Evolutionary conservation across 1,284 basidiomycete species (phyloP).

Genomic region (Cystobasidium pallidum): DNA sequence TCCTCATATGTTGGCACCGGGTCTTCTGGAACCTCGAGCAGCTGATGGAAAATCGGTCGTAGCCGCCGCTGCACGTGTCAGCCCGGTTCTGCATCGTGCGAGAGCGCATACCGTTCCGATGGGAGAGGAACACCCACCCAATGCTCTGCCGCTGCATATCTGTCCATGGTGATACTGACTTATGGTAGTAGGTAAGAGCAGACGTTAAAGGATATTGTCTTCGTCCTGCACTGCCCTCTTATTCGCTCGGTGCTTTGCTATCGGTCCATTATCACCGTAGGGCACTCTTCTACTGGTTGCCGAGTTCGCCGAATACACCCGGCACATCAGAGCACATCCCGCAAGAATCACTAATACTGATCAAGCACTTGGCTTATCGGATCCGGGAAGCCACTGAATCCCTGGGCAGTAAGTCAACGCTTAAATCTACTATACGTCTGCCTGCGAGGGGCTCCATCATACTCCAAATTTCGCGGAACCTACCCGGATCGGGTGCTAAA

Average conservation of each 20-base stretch:
- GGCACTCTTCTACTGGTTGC: not conserved
- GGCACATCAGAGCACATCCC: not conserved
- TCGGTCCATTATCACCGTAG: too few relatives aligned
- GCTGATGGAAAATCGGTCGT: not conserved
- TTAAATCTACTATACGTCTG: too few relatives aligned
- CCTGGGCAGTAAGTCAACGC: too few relatives aligned
- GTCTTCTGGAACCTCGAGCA: constrained; percentile 20
- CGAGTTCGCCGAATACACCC: not conserved
- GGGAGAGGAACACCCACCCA: not conserved
- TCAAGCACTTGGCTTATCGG: not conserved
- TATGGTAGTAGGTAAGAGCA: not conserved
- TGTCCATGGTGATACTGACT: not conserved
- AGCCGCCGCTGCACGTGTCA: not conserved
- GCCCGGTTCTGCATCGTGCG: constrained; percentile 13
- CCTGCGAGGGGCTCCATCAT: too few relatives aligned
- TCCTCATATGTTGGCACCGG: constrained; percentile 24
- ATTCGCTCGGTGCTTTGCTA: constrained; percentile 5
- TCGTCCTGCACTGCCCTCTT: too few relatives aligned
- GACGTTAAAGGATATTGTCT: too few relatives aligned
- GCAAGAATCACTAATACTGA: not conserved
- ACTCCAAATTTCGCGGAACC: too few relatives aligned
- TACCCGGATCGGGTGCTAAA: too few relatives aligned
- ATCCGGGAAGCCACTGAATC: not conserved
- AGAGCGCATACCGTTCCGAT: not conserved
- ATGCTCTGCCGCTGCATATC: constrained; percentile 6